A percentile compares a stretch with the other conserved stretches of the same genome.
These are phyloP conservation scores for Fraxinus sp. DNA, from an alignment of 305 asterid genomes.

Conservation along the genomic window DNA sequence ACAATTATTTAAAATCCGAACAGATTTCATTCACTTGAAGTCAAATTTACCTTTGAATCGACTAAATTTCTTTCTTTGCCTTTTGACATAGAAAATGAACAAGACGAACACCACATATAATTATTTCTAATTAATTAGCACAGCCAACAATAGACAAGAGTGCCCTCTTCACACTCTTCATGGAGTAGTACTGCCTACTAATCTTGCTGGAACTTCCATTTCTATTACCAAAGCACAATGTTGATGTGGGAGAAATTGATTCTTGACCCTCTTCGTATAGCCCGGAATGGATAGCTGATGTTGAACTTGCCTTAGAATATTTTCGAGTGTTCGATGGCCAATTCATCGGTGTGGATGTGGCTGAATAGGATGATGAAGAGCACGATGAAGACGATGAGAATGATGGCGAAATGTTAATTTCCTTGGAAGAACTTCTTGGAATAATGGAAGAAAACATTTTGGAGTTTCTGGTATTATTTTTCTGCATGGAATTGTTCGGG, in stretches of 20 bases:
- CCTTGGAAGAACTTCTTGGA: conserved; percentile 26
- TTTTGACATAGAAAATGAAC: conserved; percentile 7
- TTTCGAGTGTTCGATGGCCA: not conserved
- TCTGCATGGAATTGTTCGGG: conserved; percentile 20
- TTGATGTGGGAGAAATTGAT: conserved; percentile 41
- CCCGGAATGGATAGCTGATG: conserved; percentile 22
- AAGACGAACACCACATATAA: not conserved
- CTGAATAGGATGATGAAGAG: conserved; percentile 43
- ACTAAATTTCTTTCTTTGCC: conserved; percentile 14
- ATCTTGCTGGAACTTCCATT: conserved; percentile 22
- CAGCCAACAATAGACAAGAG: conserved; percentile 39
- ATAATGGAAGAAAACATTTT: conserved; percentile 33
- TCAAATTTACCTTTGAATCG: conserved; percentile 2
- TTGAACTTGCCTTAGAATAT: conserved; percentile 22
- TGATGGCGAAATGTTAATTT: conserved; percentile 14
- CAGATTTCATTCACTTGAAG: not conserved
- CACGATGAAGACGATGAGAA: conserved; percentile 32
- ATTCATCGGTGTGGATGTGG: conserved; percentile 38
- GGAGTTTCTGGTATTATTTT: conserved; percentile 29
- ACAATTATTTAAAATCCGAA: not conserved
- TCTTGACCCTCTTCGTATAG: conserved; percentile 1
- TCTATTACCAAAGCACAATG: conserved; percentile 45
- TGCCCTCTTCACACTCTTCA: conserved; percentile 48
- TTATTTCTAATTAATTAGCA: conserved; percentile 19
- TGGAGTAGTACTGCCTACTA: conserved; percentile 24